Evolutionary conservation across 2,329 filamentous ascomycete species (phyloP), one percentile per base, ranked within the genome.

Genomic region (Paracoccidioides lutzii): DNA sequence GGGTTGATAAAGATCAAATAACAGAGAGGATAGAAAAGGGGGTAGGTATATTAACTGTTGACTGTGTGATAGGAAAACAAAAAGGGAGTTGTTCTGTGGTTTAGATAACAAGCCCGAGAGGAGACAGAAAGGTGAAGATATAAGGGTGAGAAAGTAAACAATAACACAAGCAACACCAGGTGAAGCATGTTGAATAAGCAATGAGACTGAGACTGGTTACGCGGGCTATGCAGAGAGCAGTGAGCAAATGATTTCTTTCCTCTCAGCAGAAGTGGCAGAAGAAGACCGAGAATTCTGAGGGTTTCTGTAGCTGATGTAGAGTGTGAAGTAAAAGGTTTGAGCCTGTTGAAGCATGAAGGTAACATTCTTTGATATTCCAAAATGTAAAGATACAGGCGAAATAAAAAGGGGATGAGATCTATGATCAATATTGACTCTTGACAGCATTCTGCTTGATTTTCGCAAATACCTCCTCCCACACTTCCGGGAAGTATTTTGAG

Each of bases 381-480:
- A 54, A 48, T 35, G 22, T 40, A 33, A 44, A 12, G 48, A 38
- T 54, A 46, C 43, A 55, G 32, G 8, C 5, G 41, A 52, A 37
- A 43, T 15, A 35, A 28, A 43, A 56, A 44, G 43, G 5, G 37
- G n/a, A 51, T 42, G 32, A 42, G 33, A 28, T 30, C 41, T 43
- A 49, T 52, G 30, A 30, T 52, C 37, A 52, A 32, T 37, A 2
- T 10, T 9, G 28, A 12, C 40, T 0, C 5, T 22, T 43, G 9
- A 22, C 0, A 32, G 46, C 37, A 41, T 54, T 57, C 30, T 53
- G 12, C 53, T 67, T 70, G 38, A 76, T 72, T 54, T 68, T 65
- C 55, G 66, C 65, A 58, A 70, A 75, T 35, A 76, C 69, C 57
- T 66, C 62, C 40, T 68, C 68, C 74, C 74, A 76, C 28, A 73